Base-by-base conservation (phyloP, 495 filamentous ascomycete genomes). In the Penicillium antarcticum region DNA sequence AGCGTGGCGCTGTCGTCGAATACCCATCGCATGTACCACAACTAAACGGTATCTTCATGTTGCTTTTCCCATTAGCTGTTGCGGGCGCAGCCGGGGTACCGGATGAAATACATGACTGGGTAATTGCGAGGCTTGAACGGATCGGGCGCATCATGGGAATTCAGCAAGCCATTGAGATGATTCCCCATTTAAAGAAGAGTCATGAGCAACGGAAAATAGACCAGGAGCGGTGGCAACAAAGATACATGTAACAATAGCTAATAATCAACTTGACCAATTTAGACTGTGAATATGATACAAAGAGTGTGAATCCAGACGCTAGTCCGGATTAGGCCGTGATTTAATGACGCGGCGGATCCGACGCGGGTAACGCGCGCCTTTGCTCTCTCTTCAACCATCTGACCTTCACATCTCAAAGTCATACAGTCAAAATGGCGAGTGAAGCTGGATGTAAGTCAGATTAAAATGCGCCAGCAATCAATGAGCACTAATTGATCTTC, bases 371-470 rank as follows among this genome's bases (percentile, higher is more conserved):
- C 60, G 53, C 57, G 49, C 32, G 26, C 42, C 40, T 48, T 41
- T 52, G 40, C 41, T 42, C 43, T 23, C 16, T 44, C 48, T 29
- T 45, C 29, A 13, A 45, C 38, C 23, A 34, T 34, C 17, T 47
- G 26, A 47, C 9, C 24, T 45, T 29, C 14, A 40, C 32, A 23
- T 31, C 35, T 7, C 39, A 24, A 31, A 55, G 11, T 17, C 45
- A 52, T 19, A 43, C 56, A 14, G 13, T 29, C 53, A 67, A 29
- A 19, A 80, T 80, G 76, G 65, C 66, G 19, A 65, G 63, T 32
- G 70, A 79, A 60, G 78, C 73, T 33, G 78, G 76, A 42, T 84
- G 80, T 82, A 71, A 56, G 68, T 45, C 0, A 9, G 5, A 29
- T 60, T 16, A 48, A 19, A 3, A 34, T 26, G 23, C 16, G 2